Evolutionary conservation across 2,329 filamentous ascomycete genomes (phyloP), one percentile per base, ranked within the genome.

Genomic region (Cercospora sesami): DNA sequence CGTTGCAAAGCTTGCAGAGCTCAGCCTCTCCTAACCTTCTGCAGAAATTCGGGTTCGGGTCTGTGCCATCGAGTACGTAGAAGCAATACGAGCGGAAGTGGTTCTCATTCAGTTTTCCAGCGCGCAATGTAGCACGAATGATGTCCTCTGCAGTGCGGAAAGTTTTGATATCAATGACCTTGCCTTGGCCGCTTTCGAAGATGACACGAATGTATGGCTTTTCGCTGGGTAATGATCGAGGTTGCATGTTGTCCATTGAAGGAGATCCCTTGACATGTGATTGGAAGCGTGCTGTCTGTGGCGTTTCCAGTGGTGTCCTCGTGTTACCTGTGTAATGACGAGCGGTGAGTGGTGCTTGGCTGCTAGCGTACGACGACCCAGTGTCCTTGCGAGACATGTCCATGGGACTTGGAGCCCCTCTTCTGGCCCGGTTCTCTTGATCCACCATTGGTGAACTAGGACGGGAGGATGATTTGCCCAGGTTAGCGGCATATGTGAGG

Each of bases 41-140:
- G 78, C 92, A 96, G 76, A 93, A 89, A 60, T 86, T 87, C 31
- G 93, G 90, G 73, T 95, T 90, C 1, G 94, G 90, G 59, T 97
- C 93, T 45, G 93, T 83, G 61, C 94, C 94, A 72, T 92, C 90
- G 67, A 98, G 84, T 0, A 97, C 90, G 84, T 95, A 98, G 82
- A 99, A 98, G 82, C 94, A 97, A 81, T 97, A 98, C 76, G 96
- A 97, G 75, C 93, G 89, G 78, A 95, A 91, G 75, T 97, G 93
- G 70, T 94, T 92, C 77, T 97, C 93, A 23, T 93, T 91, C 31
- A 97, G 86, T 48, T 90, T 89, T 71, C 97, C 92, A 79, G 98
- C 98, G 73, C 91, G 89, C 55, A 98, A 82, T 0, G 95, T 96
- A 69, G 92, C 91, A 57, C 93, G 86, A 84, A 97, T 94, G 63